phyloP scores from a whole-genome alignment of 2,329 filamentous ascomycete species.

The Lecanosticta acicola region DNA sequence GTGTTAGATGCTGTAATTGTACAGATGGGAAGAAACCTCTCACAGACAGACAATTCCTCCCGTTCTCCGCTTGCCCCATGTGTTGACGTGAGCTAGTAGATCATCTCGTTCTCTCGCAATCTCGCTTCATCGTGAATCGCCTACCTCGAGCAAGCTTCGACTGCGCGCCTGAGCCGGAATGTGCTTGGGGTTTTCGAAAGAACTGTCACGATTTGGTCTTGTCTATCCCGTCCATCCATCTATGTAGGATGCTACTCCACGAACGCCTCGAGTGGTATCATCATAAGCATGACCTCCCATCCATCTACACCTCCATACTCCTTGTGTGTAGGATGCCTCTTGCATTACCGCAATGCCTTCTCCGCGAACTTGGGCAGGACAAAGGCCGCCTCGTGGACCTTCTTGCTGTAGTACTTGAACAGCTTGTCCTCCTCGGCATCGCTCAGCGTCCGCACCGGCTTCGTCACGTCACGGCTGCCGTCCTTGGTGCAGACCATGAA shows the following conservation, averaged over 20 bases:
- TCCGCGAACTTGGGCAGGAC: conserved; percentile 89
- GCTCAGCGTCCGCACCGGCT: conserved; percentile 75
- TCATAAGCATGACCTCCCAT: conserved; percentile 1
- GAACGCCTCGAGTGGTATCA: conserved; percentile 9
- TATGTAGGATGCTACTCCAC: not conserved
- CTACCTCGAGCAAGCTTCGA: no score
- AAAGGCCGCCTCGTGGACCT: conserved; percentile 93
- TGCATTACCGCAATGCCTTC: conserved; percentile 53
- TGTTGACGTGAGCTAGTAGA: no score
- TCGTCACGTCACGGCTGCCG: conserved; percentile 71
- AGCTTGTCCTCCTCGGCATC: conserved; percentile 85
- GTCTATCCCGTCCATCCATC: no score
- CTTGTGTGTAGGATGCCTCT: not conserved
- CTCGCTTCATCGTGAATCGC: no score
- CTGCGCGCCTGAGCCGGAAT: no score
- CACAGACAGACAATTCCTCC: no score
- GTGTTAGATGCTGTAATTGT: conserved; percentile 2
- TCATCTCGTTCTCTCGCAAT: no score
- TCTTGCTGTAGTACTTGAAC: conserved; percentile 95
- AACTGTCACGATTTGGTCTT: no score
- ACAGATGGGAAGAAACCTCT: conserved; percentile 3
- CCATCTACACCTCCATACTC: not conserved
- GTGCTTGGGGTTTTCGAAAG: no score
- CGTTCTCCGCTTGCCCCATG: no score
- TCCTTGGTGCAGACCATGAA: conserved; percentile 99